These are phyloP conservation scores for Phytopythium aichiense DNA, from an alignment of 352 stramenopile genomes.

Conservation along the genomic window DNA sequence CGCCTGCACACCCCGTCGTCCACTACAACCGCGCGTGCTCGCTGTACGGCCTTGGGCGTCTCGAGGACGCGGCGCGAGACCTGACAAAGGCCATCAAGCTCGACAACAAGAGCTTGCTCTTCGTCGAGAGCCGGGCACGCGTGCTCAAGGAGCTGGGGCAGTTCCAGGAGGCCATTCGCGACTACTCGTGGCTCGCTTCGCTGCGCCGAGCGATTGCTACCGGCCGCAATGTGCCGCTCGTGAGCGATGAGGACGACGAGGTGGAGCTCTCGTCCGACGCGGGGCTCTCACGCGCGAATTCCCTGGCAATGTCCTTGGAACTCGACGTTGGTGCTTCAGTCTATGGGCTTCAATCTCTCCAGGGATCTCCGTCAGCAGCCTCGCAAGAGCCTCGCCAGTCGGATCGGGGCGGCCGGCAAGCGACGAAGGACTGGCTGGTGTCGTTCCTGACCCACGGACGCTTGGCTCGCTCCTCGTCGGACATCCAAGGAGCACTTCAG, in stretches of 20 bases:
- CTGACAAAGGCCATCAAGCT: conserved; percentile 63
- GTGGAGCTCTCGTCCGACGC: not conserved
- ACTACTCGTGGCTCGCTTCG: conserved; percentile 63
- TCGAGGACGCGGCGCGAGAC: conserved; percentile 44
- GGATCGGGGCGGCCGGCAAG: not conserved
- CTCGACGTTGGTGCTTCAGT: not conserved
- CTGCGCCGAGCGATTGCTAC: conserved; percentile 21
- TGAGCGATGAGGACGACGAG: not conserved
- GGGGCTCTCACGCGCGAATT: not conserved
- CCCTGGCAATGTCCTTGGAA: not conserved
- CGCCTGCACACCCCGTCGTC: conserved; percentile 29
- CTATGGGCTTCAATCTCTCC: not conserved
- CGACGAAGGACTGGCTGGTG: conserved; percentile 4
- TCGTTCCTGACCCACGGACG: not conserved
- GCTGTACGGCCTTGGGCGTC: conserved; percentile 40
- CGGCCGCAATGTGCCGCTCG: not conserved
- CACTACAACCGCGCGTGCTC: conserved; percentile 68
- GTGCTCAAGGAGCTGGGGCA: conserved; percentile 55
- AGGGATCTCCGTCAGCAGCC: not conserved
- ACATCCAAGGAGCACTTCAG: conserved; percentile 4
- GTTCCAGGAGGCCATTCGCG: conserved; percentile 67
- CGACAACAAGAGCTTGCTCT: conserved; percentile 58
- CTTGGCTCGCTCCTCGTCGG: not conserved
- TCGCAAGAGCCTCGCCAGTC: not conserved
- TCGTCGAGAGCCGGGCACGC: conserved; percentile 56